These are phyloP conservation scores for Mucuna pruriens DNA, from an alignment of 306 rosid genomes.

Conservation along the genomic window DNA sequence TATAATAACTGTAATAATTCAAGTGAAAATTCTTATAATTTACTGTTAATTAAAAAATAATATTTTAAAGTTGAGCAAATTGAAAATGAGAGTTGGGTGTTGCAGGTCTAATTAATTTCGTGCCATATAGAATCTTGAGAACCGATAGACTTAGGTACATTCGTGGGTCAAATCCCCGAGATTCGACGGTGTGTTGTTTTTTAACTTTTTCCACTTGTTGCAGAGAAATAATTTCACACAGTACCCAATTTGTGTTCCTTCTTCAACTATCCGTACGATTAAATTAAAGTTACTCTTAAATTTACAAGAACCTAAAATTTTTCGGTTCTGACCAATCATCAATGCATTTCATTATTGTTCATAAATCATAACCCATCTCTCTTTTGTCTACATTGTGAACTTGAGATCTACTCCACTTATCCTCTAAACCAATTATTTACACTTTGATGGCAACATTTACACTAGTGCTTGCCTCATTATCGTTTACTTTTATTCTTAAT, in stretches of 20 bases:
- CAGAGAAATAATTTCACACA: neutral
- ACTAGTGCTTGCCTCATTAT: constrained; percentile 28
- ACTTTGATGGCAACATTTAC: constrained; percentile 15
- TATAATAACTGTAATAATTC: neutral
- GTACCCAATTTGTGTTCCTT: neutral
- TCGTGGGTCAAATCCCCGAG: constrained; percentile 1
- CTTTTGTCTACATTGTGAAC: constrained; percentile 32
- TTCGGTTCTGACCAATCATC: constrained; percentile 30
- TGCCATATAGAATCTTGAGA: neutral
- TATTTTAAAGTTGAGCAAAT: neutral
- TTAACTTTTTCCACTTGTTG: neutral
- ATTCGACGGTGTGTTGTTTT: neutral
- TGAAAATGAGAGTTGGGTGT: neutral
- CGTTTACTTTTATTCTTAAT: constrained; percentile 46
- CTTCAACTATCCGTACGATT: neutral
- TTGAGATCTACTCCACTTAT: constrained; percentile 31
- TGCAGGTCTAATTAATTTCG: constrained; percentile 1
- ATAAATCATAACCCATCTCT: constrained; percentile 15
- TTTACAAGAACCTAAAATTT: constrained; percentile 27
- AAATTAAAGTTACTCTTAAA: constrained; percentile 11
- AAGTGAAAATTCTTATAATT: neutral
- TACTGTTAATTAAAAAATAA: neutral
- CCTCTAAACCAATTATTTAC: constrained; percentile 33
- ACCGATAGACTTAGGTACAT: neutral
- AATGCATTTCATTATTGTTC: constrained; percentile 17